Evolutionary conservation across 768 basidiomycete genomes (phyloP).

Genomic region (Suillus ampliporus): DNA sequence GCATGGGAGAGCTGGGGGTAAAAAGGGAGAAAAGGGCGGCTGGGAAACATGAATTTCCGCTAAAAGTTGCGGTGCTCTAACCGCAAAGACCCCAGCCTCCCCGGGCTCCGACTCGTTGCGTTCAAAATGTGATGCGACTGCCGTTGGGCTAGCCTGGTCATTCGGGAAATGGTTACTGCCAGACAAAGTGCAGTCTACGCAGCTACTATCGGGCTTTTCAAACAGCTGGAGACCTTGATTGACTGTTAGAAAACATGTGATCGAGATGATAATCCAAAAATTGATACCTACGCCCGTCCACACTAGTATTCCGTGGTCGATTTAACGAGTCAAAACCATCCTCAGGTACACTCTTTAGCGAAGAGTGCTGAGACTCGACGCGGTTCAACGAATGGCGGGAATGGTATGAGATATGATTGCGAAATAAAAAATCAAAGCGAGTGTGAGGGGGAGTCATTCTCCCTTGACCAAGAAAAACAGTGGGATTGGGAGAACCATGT

Average conservation of each 20-base stretch:
- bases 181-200: not conserved
- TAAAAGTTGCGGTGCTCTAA: not conserved
- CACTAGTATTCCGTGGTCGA: not conserved
- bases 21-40: not conserved
- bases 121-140: not conserved
- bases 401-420: not conserved
- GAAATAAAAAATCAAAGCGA: not conserved
- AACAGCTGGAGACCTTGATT: not conserved
- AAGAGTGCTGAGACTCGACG: not conserved
- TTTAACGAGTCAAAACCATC: not conserved
- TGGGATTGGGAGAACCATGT: not conserved
- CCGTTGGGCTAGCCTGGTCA: no score
- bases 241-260: not conserved
- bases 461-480: not conserved
- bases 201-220: no score
- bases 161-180: not conserved
- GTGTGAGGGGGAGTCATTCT: slow-evolving; percentile 4
- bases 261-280: not conserved
- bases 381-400: not conserved
- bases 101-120: not conserved
- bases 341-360: not conserved
- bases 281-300: not conserved
- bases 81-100: not conserved
- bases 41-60: not conserved
- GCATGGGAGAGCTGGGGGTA: not conserved